A percentile compares a stretch with the other conserved stretches of the same genome.
Conservation (phyloP, 345 rosid species). For the Hirschfeldia incana region DNA sequence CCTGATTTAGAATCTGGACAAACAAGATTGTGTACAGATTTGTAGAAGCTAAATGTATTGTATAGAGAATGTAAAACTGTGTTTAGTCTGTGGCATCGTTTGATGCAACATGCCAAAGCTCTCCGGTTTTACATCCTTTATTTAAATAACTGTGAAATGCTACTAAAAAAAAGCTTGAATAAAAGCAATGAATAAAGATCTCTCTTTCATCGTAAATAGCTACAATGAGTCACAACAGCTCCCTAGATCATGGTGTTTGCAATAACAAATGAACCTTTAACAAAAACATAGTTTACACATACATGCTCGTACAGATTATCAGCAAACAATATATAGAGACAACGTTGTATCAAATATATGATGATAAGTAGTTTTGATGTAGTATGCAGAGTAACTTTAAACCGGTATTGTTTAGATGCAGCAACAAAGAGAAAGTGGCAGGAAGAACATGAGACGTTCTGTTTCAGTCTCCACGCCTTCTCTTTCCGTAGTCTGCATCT, state of each 20-base stretch:
- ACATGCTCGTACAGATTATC: slow-evolving; percentile 15
- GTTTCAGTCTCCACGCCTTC: slow-evolving; percentile 53
- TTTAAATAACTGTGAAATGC: slow-evolving; percentile 17
- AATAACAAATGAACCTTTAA: slow-evolving; percentile 16
- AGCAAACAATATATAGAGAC: slow-evolving; percentile 19
- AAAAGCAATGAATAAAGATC: slow-evolving; percentile 14
- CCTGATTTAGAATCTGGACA: slow-evolving; percentile 37
- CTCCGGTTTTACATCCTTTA: slow-evolving; percentile 27
- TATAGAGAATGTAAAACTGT: slow-evolving; percentile 35
- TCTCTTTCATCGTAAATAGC: neutral
- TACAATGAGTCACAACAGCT: neutral
- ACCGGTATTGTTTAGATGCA: slow-evolving; percentile 1
- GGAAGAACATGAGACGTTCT: slow-evolving; percentile 1
- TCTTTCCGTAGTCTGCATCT: slow-evolving; percentile 77
- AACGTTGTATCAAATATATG: slow-evolving; percentile 34
- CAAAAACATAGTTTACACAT: slow-evolving; percentile 34
- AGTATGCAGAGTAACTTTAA: slow-evolving; percentile 18
- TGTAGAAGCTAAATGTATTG: slow-evolving; percentile 21
- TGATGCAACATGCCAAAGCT: slow-evolving; percentile 33
- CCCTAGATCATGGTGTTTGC: slow-evolving; percentile 6
- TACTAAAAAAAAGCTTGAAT: slow-evolving; percentile 13
- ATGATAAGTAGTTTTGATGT: slow-evolving; percentile 19
- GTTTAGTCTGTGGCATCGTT: slow-evolving; percentile 22
- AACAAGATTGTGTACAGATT: slow-evolving; percentile 36
- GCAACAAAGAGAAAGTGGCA: neutral